Conservation (phyloP, 148 eudicot species). For the Chenopodium quinoa region DNA sequence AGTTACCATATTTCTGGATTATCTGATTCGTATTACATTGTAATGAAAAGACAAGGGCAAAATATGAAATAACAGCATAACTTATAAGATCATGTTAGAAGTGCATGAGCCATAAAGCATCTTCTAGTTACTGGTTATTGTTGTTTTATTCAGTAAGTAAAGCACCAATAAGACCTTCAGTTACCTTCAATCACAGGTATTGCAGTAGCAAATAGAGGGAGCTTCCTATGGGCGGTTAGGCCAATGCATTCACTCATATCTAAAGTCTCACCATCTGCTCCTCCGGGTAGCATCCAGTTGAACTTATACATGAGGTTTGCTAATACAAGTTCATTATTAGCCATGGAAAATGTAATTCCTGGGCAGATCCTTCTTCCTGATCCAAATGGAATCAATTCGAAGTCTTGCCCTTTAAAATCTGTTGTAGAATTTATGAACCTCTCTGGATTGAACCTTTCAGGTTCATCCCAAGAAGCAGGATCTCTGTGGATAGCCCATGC, state of each 20-base stretch:
- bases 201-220: slow-evolving; percentile 43
- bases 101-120: too few species aligned
- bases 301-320: slow-evolving; percentile 37
- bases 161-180: too few species aligned
- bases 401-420: slow-evolving; percentile 34
- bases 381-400: slow-evolving; percentile 41
- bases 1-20: too few species aligned
- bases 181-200: slow-evolving; percentile 5
- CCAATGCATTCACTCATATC: slow-evolving; percentile 41
- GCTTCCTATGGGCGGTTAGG: slow-evolving; percentile 28
- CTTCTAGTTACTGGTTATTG: too few species aligned
- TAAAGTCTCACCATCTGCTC: slow-evolving; percentile 15
- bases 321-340: slow-evolving; percentile 31
- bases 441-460: slow-evolving; percentile 35
- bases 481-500: slow-evolving; percentile 42
- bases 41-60: too few species aligned
- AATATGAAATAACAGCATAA: too few species aligned
- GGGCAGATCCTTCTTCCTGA: slow-evolving; percentile 40
- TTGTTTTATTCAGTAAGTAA: too few species aligned
- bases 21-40: too few species aligned
- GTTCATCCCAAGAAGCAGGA: slow-evolving; percentile 28
- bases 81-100: too few species aligned
- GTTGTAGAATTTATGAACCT: slow-evolving; percentile 28
- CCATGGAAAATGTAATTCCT: slow-evolving; percentile 27
- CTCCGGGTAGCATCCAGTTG: slow-evolving; percentile 35